Base-by-base conservation (phyloP, 805 yeast species). In the Wickerhamomyces sydowiorum region DNA sequence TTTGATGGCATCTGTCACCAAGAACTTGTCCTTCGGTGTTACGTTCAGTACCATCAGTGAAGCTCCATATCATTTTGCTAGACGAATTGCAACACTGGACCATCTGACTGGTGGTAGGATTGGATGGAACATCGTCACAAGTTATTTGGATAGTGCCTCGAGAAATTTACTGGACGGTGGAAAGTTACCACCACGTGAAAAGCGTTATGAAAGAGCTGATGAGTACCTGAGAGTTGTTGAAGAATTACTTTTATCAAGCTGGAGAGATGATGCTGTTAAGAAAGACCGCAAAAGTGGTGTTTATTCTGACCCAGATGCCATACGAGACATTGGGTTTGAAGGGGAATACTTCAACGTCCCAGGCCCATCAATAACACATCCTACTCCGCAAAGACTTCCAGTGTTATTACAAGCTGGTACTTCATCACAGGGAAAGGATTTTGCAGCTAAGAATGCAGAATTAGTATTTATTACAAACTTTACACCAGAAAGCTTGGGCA, bases 381-480 rank as follows among this genome's bases (percentile, higher is more conserved):
- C 70, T 1, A 51, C 69, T 5, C 67, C 66, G 3, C 70, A 65
- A 43, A 54, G 70, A 48, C 46, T 67, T 5, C 70, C 70, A 4
- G 57, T 65, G 19, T 46, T 65, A 25, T 51, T 65, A 29, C 70
- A 65, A 44, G 70, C 70, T 2, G 70, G 70, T 7, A 52, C 65
- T 29, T 65, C 70, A 15, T 47, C 53, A 15, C 52, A 51, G 14
- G 70, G 70, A 6, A 54, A 55, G 28, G 57, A 60, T 12, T 64
- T 61, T 49, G 70, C 66, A 18, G 69, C 70, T n/a, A 55, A 54
- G 38, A 56, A 64, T 47, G 70, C 69, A 3, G 70, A 65, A 30
- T 4, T 30, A 3, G 22, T 30, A 17, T 30, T 30, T 17, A 17
- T 30, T 4, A 30, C 33, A 18, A 30, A 18, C 18, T 30, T 30